phyloP scores from a whole-genome alignment of 768 basidiomycete species.

The Clitopilus passeckerianus region DNA sequence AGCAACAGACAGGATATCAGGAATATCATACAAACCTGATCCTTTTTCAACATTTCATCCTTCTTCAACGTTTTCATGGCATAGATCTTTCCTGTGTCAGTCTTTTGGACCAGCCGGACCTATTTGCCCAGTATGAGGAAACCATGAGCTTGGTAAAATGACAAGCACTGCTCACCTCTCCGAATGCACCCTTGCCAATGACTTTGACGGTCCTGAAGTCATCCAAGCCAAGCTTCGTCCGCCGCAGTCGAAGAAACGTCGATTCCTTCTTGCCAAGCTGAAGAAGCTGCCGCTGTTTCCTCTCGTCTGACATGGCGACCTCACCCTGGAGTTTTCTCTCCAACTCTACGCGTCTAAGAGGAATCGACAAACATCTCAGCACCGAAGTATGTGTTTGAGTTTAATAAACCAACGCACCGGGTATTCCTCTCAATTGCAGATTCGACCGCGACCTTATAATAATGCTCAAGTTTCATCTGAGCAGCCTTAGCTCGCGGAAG shows the following conservation, averaged over 20 bases:
- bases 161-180: slow-evolving; percentile 60
- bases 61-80: slow-evolving; percentile 98
- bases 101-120: slow-evolving; percentile 94
- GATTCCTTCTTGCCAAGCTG: slow-evolving; percentile 87
- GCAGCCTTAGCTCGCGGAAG: slow-evolving; percentile 83
- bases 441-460: slow-evolving; percentile 95
- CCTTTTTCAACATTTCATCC: slow-evolving; percentile 98
- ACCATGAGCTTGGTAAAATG: neutral
- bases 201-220: slow-evolving; percentile 98
- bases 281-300: slow-evolving; percentile 78
- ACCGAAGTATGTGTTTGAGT: neutral
- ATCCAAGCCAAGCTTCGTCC: slow-evolving; percentile 86
- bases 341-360: slow-evolving; percentile 77
- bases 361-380: neutral
- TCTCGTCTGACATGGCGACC: slow-evolving; percentile 68
- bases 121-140: slow-evolving; percentile 10
- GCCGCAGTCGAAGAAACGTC: slow-evolving; percentile 78
- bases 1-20: neutral
- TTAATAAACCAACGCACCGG: slow-evolving; percentile 44
- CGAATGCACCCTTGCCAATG: slow-evolving; percentile 98
- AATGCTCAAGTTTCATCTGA: slow-evolving; percentile 94
- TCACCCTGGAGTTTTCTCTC: slow-evolving; percentile 77
- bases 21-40: slow-evolving; percentile 60
- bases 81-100: slow-evolving; percentile 96
- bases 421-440: slow-evolving; percentile 91